Base-by-base conservation (phyloP, 352 stramenopile genomes). In the Salisapilia sapeloensis region DNA sequence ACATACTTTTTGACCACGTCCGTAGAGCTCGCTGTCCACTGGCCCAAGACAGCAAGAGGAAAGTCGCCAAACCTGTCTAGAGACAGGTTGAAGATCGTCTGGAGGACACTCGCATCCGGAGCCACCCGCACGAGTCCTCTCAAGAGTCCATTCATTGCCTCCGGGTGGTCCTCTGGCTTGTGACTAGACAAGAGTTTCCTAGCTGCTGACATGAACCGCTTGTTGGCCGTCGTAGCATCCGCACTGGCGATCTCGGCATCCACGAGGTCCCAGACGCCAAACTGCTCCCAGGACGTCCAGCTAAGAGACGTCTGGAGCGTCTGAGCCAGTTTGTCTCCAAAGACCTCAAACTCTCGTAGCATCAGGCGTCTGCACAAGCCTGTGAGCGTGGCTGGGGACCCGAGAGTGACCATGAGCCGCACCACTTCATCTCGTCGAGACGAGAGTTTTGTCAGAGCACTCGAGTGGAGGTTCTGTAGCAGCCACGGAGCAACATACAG, bases 251-350 rank as follows among this genome's bases (percentile, higher is more conserved):
- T 57, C 35, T 89, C 74, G 0, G 60, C 51, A 0, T 82, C 38
- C 4, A 86, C 56, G 10, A 89, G 50, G 42, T 89, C 74, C 74
- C 74, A 89, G 38, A 84, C 52, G 1, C 58, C 60, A 27, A 64
- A 79, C 43, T 89, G 74, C 33, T 89, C 70, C 70, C 70, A 89
- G 12, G 74, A 85, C 10, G 46, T 84, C 74, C 74, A 89, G 33
- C 77, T 48, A 9, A 89, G 47, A 11, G 74, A 89, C 17, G 70
- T 70, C 4, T 86, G 45, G 12, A 89, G 40, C 2, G 83, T 55
- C 24, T 72, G 86, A 11, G 70, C 52, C 11, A 84, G 43, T 1
- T 64, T 70, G n/a, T 55, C 66, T 31, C 63, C 61, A 24, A 85
- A 72, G 29, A 90, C 52, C 5, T 58, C 51, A 38, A 85, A 86